Base-by-base conservation (phyloP, 441 rosid genomes). In the Bruguiera hainesii region DNA sequence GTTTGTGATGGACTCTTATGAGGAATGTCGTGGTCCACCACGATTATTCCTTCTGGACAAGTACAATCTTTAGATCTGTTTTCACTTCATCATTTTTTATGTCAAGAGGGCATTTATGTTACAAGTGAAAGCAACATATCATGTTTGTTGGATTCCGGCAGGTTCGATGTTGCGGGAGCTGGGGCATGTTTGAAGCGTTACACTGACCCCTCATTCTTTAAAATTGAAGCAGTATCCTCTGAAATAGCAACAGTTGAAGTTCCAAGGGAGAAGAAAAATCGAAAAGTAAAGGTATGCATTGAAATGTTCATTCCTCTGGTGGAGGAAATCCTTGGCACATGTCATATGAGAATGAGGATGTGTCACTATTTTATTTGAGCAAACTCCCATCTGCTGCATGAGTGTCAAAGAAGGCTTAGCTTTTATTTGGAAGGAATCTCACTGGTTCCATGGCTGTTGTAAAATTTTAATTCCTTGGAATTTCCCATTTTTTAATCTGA, bases 121-220 rank as follows among this genome's bases (percentile, higher is more conserved):
- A 64, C 33, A 52, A 66, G 55, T 33, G 60, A 65, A 26, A 65
- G 65, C 71, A 37, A 61, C 18, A 11, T 71, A 62, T 72, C 67
- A 33, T 55, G 29, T n/a, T 68, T 56, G 11, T 60, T 68, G 72
- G 62, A 21, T 76, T 63, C 49, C 56, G 35, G 71, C 82, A 96
- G 99, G 75, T 96, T 89, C 75, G 98, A 96, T 89, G 87, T 85
- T 73, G 96, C 96, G 21, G 99, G 99, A 46, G 93, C 96, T 76
- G 98, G 99, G 50, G 95, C 98, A 42, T 92, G 98, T 76, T 81
- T 96, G 81, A 96, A 88, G 80, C 96, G 99, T 46, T 96, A 96
- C 81, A 85, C 98, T 9, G 99, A 96, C 85, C 99, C 99, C 23
- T 89, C 99, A 65, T 78, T 88, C 75, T 85, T 93, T 65, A 88